Evolutionary conservation across 352 stramenopile genomes (phyloP).

Genomic region (Phytophthora pisi): DNA sequence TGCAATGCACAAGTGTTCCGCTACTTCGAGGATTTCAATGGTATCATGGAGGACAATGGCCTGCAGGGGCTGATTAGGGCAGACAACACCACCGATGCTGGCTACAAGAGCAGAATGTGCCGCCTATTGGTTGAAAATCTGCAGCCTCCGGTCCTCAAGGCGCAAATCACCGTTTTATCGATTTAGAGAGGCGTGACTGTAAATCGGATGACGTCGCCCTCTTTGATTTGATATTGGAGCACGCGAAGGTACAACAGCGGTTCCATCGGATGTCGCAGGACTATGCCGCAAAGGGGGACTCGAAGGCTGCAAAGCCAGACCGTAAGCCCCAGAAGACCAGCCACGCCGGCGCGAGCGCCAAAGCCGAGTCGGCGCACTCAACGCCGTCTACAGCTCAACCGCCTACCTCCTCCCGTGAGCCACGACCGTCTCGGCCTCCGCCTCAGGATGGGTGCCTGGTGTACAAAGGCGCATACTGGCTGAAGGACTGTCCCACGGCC

Average conservation of each 20-base stretch:
- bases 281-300: not conserved
- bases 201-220: too few species aligned
- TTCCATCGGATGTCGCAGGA: too few species aligned
- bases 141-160: constrained; percentile 7
- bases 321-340: not conserved
- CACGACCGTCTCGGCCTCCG: not conserved
- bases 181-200: too few species aligned
- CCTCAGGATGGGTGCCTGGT: constrained; percentile 1
- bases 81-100: not conserved
- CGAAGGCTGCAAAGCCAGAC: not conserved
- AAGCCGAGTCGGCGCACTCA: not conserved
- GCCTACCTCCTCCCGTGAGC: not conserved
- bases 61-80: constrained; percentile 9
- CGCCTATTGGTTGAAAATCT: constrained; percentile 7
- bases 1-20: constrained; percentile 9
- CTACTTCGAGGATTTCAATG: constrained; percentile 14
- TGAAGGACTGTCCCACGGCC: constrained; percentile 1
- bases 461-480: constrained; percentile 2
- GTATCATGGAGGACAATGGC: constrained; percentile 10
- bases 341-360: not conserved
- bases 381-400: not conserved
- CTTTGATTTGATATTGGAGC: too few species aligned
- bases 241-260: too few species aligned
- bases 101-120: constrained; percentile 11
- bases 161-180: constrained; percentile 2